phyloP scores from a whole-genome alignment of 192 early-diverging fungal genomes.

The Coemansia furcata region DNA sequence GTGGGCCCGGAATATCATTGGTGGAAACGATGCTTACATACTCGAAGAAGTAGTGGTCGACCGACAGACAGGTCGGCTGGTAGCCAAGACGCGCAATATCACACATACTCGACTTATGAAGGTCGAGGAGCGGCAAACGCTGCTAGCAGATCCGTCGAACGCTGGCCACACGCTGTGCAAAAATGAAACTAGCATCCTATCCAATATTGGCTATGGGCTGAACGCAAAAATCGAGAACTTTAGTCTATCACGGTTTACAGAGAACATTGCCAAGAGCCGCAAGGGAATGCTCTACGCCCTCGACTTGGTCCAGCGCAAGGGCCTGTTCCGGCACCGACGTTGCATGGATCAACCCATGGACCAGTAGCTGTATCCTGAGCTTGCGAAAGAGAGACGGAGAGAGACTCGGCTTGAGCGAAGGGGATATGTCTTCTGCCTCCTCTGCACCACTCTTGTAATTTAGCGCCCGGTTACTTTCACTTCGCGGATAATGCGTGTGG shows the following conservation, averaged over 20 bases:
- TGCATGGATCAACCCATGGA: slow-evolving; percentile 13
- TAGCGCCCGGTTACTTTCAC: not conserved
- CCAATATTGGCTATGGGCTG: slow-evolving; percentile 83
- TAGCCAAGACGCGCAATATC: slow-evolving; percentile 82
- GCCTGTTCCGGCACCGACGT: slow-evolving; percentile 43
- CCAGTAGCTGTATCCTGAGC: not conserved
- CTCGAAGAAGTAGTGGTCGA: slow-evolving; percentile 89
- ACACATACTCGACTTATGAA: slow-evolving; percentile 91
- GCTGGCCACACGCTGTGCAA: slow-evolving; percentile 67
- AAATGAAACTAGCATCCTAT: slow-evolving; percentile 84
- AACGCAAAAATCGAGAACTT: slow-evolving; percentile 83
- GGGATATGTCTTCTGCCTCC: not conserved
- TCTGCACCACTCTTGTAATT: not conserved
- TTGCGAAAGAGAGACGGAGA: not conserved
- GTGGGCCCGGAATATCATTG: slow-evolving; percentile 81
- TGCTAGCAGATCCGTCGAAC: slow-evolving; percentile 55
- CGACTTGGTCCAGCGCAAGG: slow-evolving; percentile 49
- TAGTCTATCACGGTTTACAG: slow-evolving; percentile 81
- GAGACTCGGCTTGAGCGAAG: not conserved
- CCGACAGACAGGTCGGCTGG: slow-evolving; percentile 71
- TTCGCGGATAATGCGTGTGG: not conserved
- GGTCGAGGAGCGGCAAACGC: slow-evolving; percentile 88
- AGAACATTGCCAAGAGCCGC: slow-evolving; percentile 57
- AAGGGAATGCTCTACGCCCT: slow-evolving; percentile 55
- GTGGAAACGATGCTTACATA: slow-evolving; percentile 82